Evolutionary conservation across 2,329 filamentous ascomycete species (phyloP).

Genomic region (Cladosporium sp.): DNA sequence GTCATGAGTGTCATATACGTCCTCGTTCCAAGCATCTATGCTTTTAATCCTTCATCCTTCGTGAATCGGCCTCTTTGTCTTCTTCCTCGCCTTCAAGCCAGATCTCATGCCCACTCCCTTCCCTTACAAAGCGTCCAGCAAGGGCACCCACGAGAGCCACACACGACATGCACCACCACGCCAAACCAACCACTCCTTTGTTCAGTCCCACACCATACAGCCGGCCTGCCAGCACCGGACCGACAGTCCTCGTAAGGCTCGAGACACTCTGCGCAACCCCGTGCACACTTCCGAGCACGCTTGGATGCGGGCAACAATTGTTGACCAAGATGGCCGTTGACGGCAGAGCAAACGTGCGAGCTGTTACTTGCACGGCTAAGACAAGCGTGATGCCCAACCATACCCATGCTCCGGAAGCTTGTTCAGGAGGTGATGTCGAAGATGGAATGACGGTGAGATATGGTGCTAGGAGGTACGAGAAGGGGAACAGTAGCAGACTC

Average conservation of each 20-base stretch:
- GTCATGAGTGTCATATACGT: not conserved
- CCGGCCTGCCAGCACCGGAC: conserved; percentile 51
- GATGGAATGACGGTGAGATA: conserved; percentile 43
- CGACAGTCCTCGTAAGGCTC: conserved; percentile 51
- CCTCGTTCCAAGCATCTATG: not conserved
- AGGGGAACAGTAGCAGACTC: conserved; percentile 41
- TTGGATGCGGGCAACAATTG: conserved; percentile 55
- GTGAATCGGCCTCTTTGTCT: not conserved
- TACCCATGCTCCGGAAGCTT: conserved; percentile 37
- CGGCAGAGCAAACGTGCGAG: conserved; percentile 51
- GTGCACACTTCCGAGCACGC: conserved; percentile 55
- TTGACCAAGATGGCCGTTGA: conserved; percentile 58
- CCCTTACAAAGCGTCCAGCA: conserved; percentile 56
- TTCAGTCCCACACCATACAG: conserved; percentile 50
- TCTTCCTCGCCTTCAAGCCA: conserved; percentile 45
- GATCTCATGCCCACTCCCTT: conserved; percentile 61
- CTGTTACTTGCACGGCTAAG: conserved; percentile 43
- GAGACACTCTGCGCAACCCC: conserved; percentile 55
- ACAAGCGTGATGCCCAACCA: conserved; percentile 42
- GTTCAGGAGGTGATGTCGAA: conserved; percentile 33
- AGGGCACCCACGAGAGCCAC: conserved; percentile 55
- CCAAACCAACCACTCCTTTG: conserved; percentile 51
- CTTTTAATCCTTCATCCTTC: not conserved
- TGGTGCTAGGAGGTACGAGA: conserved; percentile 41
- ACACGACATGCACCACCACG: conserved; percentile 54